Evolutionary conservation across 2,329 filamentous ascomycete species (phyloP).

Genomic region (Alternaria novae-zelandiae): DNA sequence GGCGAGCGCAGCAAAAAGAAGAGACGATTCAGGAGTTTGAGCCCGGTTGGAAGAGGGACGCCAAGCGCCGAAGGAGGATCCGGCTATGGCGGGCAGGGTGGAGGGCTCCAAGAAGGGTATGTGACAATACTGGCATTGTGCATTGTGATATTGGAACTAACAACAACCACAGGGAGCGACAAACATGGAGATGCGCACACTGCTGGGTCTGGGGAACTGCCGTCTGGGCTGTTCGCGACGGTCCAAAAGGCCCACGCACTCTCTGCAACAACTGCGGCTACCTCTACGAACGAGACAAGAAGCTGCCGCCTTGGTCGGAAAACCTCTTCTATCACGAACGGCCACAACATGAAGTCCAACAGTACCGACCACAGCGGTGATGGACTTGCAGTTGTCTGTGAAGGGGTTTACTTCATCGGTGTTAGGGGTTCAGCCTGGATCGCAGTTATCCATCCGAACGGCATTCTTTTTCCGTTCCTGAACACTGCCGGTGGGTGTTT

Average conservation of each 20-base stretch:
- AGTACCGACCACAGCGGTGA: constrained; percentile 28
- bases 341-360: constrained; percentile 31
- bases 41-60: constrained; percentile 81
- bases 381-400: not conserved
- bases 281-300: constrained; percentile 84
- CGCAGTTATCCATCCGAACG: not conserved
- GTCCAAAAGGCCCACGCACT: constrained; percentile 80
- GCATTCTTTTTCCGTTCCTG: not conserved
- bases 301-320: constrained; percentile 78
- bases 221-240: constrained; percentile 94
- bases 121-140: constrained; percentile 18
- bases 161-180: constrained; percentile 65
- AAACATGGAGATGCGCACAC: constrained; percentile 85
- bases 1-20: constrained; percentile 97
- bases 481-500: not conserved
- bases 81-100: constrained; percentile 72
- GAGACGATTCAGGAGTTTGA: constrained; percentile 85
- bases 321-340: constrained; percentile 65
- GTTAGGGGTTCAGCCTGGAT: not conserved
- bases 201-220: constrained; percentile 87
- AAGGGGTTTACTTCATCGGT: not conserved
- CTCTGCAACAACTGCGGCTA: constrained; percentile 94
- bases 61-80: constrained; percentile 67
- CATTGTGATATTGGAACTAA: constrained; percentile 16
- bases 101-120: constrained; percentile 57